Percentiles rank a stretch among this genome's conserved stretches.
Evolutionary conservation across 192 early-diverging fungal species (phyloP).

Genomic region (Coemansia sp.): DNA sequence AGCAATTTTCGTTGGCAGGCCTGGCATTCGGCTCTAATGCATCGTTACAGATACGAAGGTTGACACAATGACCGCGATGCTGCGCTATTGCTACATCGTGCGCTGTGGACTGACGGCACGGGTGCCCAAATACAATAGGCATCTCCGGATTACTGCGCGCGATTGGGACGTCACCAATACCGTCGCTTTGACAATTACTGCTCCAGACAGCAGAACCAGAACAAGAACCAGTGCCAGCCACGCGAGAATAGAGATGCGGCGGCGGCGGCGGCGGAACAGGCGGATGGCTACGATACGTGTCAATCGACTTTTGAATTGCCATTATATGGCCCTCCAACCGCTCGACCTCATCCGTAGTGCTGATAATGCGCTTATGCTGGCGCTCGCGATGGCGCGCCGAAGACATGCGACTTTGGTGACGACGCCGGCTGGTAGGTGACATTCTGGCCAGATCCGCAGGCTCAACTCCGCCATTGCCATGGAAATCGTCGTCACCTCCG

Average conservation of each 20-base stretch:
- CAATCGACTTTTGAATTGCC: neutral
- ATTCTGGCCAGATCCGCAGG: conserved; percentile 5
- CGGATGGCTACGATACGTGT: neutral
- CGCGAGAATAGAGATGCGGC: neutral
- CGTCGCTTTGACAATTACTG: conserved; percentile 5
- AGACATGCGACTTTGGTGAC: conserved; percentile 17
- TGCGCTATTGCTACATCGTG: too few relatives aligned
- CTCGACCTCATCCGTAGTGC: neutral
- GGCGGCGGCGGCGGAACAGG: neutral
- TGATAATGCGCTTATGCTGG: conserved; percentile 13
- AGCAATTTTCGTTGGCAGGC: too few relatives aligned
- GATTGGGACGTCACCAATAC: neutral
- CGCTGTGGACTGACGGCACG: too few relatives aligned
- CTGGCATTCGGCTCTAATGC: too few relatives aligned
- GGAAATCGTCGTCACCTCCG: neutral
- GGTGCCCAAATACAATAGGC: neutral
- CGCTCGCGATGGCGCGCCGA: conserved; percentile 19
- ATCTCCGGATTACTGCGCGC: neutral
- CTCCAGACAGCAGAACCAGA: neutral
- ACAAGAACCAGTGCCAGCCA: too few relatives aligned
- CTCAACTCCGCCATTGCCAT: neutral
- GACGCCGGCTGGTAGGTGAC: conserved; percentile 15
- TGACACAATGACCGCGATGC: too few relatives aligned
- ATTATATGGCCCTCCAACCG: conserved; percentile 1
- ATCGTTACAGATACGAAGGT: too few relatives aligned